These are phyloP conservation scores for Suillus spraguei DNA, from an alignment of 768 basidiomycete genomes.

Conservation along the genomic window DNA sequence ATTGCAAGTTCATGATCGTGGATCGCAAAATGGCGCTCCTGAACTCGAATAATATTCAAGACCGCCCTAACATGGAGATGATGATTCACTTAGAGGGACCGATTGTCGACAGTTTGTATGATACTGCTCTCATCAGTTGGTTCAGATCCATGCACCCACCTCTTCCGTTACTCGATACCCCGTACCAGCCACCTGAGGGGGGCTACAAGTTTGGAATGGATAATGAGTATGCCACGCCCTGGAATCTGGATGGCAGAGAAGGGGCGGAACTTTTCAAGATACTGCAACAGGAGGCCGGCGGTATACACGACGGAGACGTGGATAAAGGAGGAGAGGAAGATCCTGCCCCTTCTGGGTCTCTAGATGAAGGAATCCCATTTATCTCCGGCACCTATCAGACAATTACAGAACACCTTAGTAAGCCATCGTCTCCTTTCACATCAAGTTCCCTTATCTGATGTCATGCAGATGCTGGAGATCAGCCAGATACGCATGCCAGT, in stretches of 20 bases:
- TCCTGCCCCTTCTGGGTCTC: not conserved
- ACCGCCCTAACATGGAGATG: conserved; percentile 56
- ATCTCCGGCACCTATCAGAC: conserved; percentile 38
- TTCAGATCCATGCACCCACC: conserved; percentile 48
- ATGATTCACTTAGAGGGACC: conserved; percentile 74
- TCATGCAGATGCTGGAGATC: conserved; percentile 35
- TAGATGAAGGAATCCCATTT: conserved; percentile 19
- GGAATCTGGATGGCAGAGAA: conserved; percentile 30
- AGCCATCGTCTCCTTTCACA: conserved; percentile 10
- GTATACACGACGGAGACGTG: conserved; percentile 11
- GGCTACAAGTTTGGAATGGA: conserved; percentile 42
- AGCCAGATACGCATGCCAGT: conserved; percentile 35
- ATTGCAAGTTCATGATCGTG: conserved; percentile 70
- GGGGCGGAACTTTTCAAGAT: conserved; percentile 28
- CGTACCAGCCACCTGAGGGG: conserved; percentile 31
- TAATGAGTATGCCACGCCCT: conserved; percentile 32
- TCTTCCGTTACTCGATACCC: conserved; percentile 41
- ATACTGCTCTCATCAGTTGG: conserved; percentile 68
- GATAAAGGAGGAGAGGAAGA: not conserved
- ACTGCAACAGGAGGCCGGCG: conserved; percentile 17
- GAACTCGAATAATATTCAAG: conserved; percentile 71
- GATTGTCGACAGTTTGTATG: conserved; percentile 70
- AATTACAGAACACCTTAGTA: conserved; percentile 43
- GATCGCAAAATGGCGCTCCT: conserved; percentile 68
- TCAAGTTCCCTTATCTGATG: conserved; percentile 16